Conservation (phyloP, 2,329 filamentous ascomycete species). For the Kalmusia sp. region DNA sequence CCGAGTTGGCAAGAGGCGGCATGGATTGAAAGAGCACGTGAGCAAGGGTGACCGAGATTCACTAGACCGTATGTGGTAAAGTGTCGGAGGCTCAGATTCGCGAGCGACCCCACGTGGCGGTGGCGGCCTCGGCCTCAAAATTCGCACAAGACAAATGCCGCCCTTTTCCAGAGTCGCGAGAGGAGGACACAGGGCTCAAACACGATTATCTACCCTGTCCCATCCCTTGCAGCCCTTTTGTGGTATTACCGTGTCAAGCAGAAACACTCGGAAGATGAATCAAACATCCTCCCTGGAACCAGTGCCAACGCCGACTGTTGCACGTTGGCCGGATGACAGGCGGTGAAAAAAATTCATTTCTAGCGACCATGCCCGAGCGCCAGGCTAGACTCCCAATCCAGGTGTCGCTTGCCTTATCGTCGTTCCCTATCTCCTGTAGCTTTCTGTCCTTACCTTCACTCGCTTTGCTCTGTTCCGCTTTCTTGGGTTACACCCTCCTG, state of each 20-base stretch:
- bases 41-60: no score
- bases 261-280: no score
- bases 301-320: background rate
- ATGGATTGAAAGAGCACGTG: no score
- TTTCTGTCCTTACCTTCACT: constrained; percentile 19
- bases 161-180: no score
- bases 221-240: background rate
- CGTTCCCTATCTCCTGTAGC: constrained; percentile 21
- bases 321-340: constrained; percentile 32
- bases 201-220: constrained; percentile 10
- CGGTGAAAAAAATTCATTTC: constrained; percentile 37
- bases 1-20: no score
- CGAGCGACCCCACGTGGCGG: constrained; percentile 8
- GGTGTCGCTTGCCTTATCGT: constrained; percentile 11
- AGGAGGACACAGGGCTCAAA: no score
- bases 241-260: no score
- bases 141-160: background rate
- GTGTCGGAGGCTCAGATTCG: background rate
- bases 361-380: constrained; percentile 29
- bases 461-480: constrained; percentile 13
- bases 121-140: constrained; percentile 2
- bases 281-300: background rate
- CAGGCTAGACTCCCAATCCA: constrained; percentile 34
- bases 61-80: background rate
- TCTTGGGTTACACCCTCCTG: no score